Conservation (phyloP, 768 basidiomycete species). For the Tulasnella sp. region DNA sequence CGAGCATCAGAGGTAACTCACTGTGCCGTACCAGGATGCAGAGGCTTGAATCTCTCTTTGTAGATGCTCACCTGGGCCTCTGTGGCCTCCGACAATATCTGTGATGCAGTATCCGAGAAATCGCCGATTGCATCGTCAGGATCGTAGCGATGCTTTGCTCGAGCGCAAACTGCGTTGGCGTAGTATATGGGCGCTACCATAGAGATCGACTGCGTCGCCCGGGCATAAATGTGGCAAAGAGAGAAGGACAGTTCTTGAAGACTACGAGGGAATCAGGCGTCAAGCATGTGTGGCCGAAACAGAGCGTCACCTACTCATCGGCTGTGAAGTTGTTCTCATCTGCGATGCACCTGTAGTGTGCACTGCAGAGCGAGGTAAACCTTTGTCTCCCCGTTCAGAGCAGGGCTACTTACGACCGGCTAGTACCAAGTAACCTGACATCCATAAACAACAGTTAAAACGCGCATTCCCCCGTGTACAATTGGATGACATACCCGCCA, state of each 20-base stretch:
- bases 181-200: constrained; percentile 9
- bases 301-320: constrained; percentile 25
- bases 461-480: background rate
- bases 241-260: constrained; percentile 6
- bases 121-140: background rate
- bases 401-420: background rate
- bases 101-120: background rate
- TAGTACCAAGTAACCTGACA: constrained; percentile 1
- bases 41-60: background rate
- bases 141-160: constrained; percentile 8
- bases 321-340: constrained; percentile 12
- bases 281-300: constrained; percentile 32
- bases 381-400: background rate
- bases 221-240: constrained; percentile 9
- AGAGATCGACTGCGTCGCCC: constrained; percentile 9
- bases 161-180: constrained; percentile 23
- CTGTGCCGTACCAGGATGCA: background rate
- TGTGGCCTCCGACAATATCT: background rate
- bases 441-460: background rate
- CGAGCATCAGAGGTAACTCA: background rate
- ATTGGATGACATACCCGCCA: constrained; percentile 34
- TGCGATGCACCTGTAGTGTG: background rate
- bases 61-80: background rate
- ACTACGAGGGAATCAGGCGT: constrained; percentile 50
- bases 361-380: constrained; percentile 20